Evolutionary conservation across 192 early-diverging fungal species (phyloP).

Genomic region (Mortierella antarctica): DNA sequence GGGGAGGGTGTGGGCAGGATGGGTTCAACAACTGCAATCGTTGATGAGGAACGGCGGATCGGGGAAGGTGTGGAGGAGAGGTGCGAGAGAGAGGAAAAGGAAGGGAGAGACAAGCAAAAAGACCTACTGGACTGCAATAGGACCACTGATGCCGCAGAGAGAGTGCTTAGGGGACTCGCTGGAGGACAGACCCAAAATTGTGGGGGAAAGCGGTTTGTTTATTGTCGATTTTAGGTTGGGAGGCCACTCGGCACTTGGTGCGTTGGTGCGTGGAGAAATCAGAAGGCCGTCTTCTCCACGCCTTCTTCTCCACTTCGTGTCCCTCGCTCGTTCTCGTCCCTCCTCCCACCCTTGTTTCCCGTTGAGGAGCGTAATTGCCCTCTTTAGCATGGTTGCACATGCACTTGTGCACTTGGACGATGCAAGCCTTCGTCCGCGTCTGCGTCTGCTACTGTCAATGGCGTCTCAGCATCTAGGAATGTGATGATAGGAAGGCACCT

Average conservation of each 20-base stretch:
- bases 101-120: not conserved
- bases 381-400: no score
- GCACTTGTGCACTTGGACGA: no score
- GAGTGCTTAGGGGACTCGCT: not conserved
- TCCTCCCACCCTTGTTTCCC: not conserved
- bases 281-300: not conserved
- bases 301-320: not conserved
- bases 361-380: not conserved
- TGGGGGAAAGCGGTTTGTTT: not conserved
- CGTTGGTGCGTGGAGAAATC: not conserved
- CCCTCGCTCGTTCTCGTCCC: not conserved
- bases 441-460: no score
- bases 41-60: not conserved
- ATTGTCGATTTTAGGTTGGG: no score
- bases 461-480: no score
- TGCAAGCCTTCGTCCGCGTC: no score
- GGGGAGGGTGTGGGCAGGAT: not conserved
- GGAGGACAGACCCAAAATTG: slow-evolving; percentile 19
- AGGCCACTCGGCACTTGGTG: not conserved
- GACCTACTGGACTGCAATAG: not conserved
- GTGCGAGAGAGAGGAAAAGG: not conserved
- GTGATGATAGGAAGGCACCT: no score
- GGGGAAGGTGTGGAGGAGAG: not conserved
- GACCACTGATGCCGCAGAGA: not conserved
- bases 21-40: not conserved